A percentile compares a stretch with the other conserved stretches of the same genome.
Evolutionary conservation across 202 grass and related monocot genomes (phyloP).

Genomic region (Carex sylvatica): DNA sequence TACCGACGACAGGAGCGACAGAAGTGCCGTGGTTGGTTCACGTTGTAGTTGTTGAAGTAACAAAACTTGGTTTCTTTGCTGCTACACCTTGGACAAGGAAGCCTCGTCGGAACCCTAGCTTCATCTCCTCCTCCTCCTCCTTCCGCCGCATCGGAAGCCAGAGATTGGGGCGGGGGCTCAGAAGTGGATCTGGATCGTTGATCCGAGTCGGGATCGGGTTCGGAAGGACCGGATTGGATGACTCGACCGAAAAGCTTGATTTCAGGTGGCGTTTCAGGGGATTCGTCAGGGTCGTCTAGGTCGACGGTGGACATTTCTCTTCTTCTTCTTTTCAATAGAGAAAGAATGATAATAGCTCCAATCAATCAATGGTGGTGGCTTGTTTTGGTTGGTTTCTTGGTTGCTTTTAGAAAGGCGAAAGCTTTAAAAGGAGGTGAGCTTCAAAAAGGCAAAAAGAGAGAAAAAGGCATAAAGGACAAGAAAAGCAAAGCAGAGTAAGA

Average conservation of each 20-base stretch:
- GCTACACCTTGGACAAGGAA: slow-evolving; percentile 71
- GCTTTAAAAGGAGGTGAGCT: background rate
- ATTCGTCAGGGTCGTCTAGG: slow-evolving; percentile 33
- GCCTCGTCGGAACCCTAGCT: slow-evolving; percentile 12
- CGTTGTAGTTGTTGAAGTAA: slow-evolving; percentile 99
- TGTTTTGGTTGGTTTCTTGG: slow-evolving; percentile 10
- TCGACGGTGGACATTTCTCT: slow-evolving; percentile 16
- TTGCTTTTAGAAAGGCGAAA: background rate
- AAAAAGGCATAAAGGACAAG: background rate
- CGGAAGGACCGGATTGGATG: slow-evolving; percentile 40
- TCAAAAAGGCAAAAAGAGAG: background rate
- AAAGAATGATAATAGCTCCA: background rate
- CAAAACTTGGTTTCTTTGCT: slow-evolving; percentile 98
- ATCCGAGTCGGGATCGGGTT: too few species aligned
- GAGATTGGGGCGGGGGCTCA: background rate
- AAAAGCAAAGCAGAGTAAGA: background rate
- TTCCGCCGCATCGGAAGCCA: background rate
- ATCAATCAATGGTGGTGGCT: slow-evolving; percentile 33
- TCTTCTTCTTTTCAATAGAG: background rate
- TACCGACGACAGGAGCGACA: slow-evolving; percentile 85
- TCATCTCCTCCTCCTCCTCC: slow-evolving; percentile 7
- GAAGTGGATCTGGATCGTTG: background rate
- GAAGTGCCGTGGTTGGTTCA: slow-evolving; percentile 88
- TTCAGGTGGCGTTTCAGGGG: slow-evolving; percentile 43
- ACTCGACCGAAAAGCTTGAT: slow-evolving; percentile 77